Conservation (phyloP, 805 yeast genomes). For the Candida yuanshanica region DNA sequence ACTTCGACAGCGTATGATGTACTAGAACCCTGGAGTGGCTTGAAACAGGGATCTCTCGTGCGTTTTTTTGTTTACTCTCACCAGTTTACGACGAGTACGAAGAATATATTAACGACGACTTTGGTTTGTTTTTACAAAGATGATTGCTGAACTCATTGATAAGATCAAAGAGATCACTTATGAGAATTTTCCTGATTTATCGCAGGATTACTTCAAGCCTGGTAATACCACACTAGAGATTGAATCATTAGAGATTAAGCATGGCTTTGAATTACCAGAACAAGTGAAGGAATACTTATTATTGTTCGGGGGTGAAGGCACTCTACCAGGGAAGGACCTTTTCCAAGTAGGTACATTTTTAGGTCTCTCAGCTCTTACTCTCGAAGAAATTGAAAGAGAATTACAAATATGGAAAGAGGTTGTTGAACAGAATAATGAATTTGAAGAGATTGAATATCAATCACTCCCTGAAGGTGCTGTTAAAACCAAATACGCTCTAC, state of each 20-base stretch:
- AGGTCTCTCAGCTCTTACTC: constrained; percentile 5
- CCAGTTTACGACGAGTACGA: no score
- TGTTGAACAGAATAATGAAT: constrained; percentile 7
- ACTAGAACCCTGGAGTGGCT: no score
- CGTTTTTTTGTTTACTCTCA: no score
- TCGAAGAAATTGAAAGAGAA: constrained; percentile 9
- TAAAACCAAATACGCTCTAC: constrained; percentile 5
- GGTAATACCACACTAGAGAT: constrained; percentile 1
- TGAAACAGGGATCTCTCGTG: no score
- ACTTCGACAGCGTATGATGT: no score
- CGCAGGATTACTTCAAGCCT: constrained; percentile 3
- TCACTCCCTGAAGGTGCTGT: constrained; percentile 9
- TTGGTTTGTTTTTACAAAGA: background rate
- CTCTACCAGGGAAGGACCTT: background rate
- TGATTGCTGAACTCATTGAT: background rate
- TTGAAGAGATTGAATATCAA: constrained; percentile 1
- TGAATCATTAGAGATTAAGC: background rate
- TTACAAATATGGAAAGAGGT: constrained; percentile 12
- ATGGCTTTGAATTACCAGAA: constrained; percentile 1
- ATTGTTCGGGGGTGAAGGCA: background rate
- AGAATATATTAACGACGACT: no score
- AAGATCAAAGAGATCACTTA: constrained; percentile 2
- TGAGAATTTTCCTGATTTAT: constrained; percentile 1
- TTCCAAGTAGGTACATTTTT: constrained; percentile 4
- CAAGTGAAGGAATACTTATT: background rate